Evolutionary conservation across 1,284 basidiomycete genomes (phyloP).

Genomic region (Stereum hirsutum): DNA sequence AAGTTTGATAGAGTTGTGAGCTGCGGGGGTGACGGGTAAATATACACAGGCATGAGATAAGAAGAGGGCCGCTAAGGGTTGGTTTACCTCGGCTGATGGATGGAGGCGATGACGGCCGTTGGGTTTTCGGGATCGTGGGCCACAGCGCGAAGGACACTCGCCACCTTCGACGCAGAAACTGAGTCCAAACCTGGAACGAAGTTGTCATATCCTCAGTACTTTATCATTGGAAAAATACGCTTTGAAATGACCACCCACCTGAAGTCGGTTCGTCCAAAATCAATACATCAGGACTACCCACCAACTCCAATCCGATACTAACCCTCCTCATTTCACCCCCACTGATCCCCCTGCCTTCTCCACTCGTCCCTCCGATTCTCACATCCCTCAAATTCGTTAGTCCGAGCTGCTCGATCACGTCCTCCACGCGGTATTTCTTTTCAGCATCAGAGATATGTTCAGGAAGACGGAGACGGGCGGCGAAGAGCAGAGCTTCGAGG

Average conservation of each 20-base stretch:
- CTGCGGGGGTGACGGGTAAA: slow-evolving; percentile 20
- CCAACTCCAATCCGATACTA: slow-evolving; percentile 77
- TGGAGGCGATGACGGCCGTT: slow-evolving; percentile 77
- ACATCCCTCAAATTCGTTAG: slow-evolving; percentile 62
- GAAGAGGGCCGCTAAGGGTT: no score
- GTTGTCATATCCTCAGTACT: slow-evolving; percentile 2
- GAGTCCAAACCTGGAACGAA: slow-evolving; percentile 60
- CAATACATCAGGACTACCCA: slow-evolving; percentile 72
- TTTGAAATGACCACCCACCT: slow-evolving; percentile 32
- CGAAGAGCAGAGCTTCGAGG: slow-evolving; percentile 76
- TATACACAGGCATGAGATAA: not conserved
- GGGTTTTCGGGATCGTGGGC: slow-evolving; percentile 60
- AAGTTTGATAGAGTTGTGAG: slow-evolving; percentile 78
- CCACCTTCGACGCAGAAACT: slow-evolving; percentile 75
- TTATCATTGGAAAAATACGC: not conserved
- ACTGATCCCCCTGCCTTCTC: slow-evolving; percentile 72
- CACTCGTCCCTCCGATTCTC: slow-evolving; percentile 52
- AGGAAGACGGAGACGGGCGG: slow-evolving; percentile 75
- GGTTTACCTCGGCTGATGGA: slow-evolving; percentile 74
- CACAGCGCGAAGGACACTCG: slow-evolving; percentile 66
- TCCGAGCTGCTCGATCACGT: slow-evolving; percentile 69
- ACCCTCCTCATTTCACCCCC: slow-evolving; percentile 83
- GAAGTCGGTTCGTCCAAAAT: slow-evolving; percentile 83
- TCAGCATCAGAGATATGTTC: slow-evolving; percentile 63
- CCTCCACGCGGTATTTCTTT: slow-evolving; percentile 62